Base-by-base conservation (phyloP, 495 filamentous ascomycete genomes). In the Podospora tetraspora region DNA sequence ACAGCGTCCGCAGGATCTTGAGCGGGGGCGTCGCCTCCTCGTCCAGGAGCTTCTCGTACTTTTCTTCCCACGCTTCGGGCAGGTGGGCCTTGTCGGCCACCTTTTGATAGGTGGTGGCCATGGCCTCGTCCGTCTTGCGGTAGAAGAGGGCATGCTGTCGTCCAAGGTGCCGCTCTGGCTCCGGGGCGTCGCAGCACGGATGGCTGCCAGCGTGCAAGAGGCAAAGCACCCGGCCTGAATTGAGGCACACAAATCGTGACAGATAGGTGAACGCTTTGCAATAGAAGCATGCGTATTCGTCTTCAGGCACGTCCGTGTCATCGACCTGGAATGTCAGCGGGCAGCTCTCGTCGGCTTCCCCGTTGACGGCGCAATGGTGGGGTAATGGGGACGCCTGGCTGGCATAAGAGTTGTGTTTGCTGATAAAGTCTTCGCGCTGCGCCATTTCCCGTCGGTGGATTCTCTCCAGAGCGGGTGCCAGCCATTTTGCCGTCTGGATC, bases 221-320 rank as follows among this genome's bases (percentile, higher is more conserved):
- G 71, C 94, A 97, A 70, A 94, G 79, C 7, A 89, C 86, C 75
- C 92, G 96, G 61, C 87, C 88, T 16, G 89, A 88, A 69, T 86
- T 89, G 60, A 88, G 80, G 76, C 95, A 99, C 66, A 88, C 86
- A 75, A 96, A 96, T 71, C 94, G 89, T 22, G 95, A 97, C 23
- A 98, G 86, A 78, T 94, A 98, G 77, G 88, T 89, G 77, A 92
- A 97, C 0, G 90, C 88, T 75, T 98, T 97, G 87, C 95, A 99
- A 78, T 91, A 91, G 59, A 85, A 83, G 79, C 95, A 99, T 61
- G 92, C 91, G 74, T 94, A 93, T 69, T 95, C 92, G 66, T 96
- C 93, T 73, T 97, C 94, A 0, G 89, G 86, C 11, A 94, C 84
- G 73, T 97, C 92, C 63, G 87, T 84, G 62, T 92, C 88, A 37